A percentile compares a stretch with the other conserved stretches of the same genome.
phyloP scores from a whole-genome alignment of 129 eudicot species.

The Flaveria linearis region DNA sequence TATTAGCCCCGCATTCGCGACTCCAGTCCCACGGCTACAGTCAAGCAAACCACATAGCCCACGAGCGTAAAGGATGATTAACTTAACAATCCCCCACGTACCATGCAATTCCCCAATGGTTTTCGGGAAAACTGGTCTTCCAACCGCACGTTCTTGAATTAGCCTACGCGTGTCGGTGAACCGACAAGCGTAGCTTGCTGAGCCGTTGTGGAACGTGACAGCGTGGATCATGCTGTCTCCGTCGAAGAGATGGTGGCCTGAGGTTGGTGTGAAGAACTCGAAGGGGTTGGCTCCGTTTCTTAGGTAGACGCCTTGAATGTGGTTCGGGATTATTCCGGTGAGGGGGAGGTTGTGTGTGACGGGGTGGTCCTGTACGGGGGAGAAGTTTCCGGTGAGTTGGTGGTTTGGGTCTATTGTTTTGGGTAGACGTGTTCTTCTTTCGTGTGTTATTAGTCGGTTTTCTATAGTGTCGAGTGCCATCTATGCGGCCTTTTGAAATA shows the following conservation, averaged over 20 bases:
- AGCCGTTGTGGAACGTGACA: constrained; percentile 36
- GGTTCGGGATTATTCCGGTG: constrained; percentile 38
- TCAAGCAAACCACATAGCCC: constrained; percentile 44
- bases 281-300: constrained; percentile 55
- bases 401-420: constrained; percentile 44
- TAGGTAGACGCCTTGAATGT: constrained; percentile 39
- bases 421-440: constrained; percentile 41
- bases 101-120: constrained; percentile 56
- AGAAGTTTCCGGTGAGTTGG: constrained; percentile 46
- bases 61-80: constrained; percentile 38
- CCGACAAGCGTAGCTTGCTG: constrained; percentile 44
- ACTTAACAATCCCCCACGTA: constrained; percentile 34
- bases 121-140: constrained; percentile 45
- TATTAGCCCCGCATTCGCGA: constrained; percentile 49
- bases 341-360: constrained; percentile 30
- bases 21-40: constrained; percentile 39
- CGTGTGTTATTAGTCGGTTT: constrained; percentile 30
- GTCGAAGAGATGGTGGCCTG: constrained; percentile 53
- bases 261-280: constrained; percentile 36
- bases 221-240: constrained; percentile 55
- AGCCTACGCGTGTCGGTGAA: constrained; percentile 40
- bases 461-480: constrained; percentile 55
- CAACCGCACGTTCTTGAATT: constrained; percentile 38
- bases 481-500: constrained; percentile 54
- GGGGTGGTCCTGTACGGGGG: constrained; percentile 50